A percentile compares a stretch with the other conserved stretches of the same genome.
Conservation (phyloP, 2,329 filamentous ascomycete species). For the Graphilbum ipis-grandicollis region DNA sequence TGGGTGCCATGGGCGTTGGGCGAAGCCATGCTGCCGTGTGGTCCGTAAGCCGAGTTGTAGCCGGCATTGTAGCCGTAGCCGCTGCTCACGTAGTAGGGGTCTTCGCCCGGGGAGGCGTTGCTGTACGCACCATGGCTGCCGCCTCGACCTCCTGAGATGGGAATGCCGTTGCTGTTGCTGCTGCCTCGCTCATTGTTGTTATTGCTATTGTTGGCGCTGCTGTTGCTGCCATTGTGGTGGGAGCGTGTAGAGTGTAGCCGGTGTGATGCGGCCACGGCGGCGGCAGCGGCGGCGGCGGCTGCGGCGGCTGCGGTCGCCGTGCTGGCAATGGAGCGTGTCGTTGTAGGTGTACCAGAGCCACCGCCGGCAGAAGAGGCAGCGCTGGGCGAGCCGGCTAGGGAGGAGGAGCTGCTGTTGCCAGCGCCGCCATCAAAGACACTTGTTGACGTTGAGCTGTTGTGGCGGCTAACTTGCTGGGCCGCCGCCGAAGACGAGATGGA, state of each 20-base stretch:
- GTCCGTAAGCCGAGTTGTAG: constrained; percentile 4
- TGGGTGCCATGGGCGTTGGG: constrained; percentile 1
- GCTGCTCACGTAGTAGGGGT: constrained; percentile 6
- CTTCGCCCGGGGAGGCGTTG: constrained; percentile 1
- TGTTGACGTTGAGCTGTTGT: constrained; percentile 14
- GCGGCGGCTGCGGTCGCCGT: constrained; percentile 6
- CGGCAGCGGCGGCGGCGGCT: constrained; percentile 5
- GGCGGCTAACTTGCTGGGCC: constrained; percentile 21
- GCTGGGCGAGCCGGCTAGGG: neutral
- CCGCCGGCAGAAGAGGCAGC: constrained; percentile 10
- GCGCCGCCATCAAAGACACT: constrained; percentile 4
- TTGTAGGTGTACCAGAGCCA: constrained; percentile 7
- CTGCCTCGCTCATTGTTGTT: no score
- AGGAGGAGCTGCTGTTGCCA: neutral
- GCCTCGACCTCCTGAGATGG: constrained; percentile 1
- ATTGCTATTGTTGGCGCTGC: neutral
- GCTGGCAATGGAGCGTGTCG: constrained; percentile 8
- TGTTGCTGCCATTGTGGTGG: neutral
- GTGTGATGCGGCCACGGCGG: constrained; percentile 7
- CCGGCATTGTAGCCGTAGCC: neutral
- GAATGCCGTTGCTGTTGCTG: neutral
- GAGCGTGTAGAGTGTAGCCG: constrained; percentile 6
- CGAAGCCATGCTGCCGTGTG: neutral
- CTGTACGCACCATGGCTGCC: constrained; percentile 1
- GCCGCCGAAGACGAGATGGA: constrained; percentile 8